Evolutionary conservation across 371 early-diverging fungal species (phyloP).

Genomic region (Mortierella sp.): DNA sequence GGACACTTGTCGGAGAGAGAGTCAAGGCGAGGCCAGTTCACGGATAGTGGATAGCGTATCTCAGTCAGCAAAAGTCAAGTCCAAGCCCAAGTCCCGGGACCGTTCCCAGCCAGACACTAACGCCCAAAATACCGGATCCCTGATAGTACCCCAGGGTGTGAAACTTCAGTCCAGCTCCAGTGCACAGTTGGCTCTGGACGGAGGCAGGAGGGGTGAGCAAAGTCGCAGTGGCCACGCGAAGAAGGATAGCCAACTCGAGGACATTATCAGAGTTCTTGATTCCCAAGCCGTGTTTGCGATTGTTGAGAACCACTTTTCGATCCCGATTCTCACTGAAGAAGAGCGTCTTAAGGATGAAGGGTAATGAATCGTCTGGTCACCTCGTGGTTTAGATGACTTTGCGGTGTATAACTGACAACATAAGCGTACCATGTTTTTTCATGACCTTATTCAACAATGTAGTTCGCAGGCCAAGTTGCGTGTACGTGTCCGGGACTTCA

Average conservation of each 20-base stretch:
- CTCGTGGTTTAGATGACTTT: no score
- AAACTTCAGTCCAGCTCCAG: not conserved
- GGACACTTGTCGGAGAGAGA: not conserved
- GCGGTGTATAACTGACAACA: no score
- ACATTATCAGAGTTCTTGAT: constrained; percentile 48
- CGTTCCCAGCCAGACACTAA: constrained; percentile 1
- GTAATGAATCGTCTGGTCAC: constrained; percentile 17
- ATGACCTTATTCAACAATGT: not conserved
- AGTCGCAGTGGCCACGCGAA: not conserved
- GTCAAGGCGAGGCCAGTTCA: not conserved
- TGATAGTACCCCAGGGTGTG: not conserved
- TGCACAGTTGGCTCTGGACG: constrained; percentile 12
- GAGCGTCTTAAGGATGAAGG: constrained; percentile 48
- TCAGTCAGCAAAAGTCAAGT: not conserved
- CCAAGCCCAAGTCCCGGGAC: constrained; percentile 19
- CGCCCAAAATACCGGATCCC: not conserved
- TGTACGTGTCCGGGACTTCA: constrained; percentile 67
- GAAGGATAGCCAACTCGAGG: constrained; percentile 36
- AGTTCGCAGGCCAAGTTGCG: constrained; percentile 57
- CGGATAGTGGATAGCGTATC: not conserved
- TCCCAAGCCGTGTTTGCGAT: constrained; percentile 58
- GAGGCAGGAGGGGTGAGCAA: constrained; percentile 9
- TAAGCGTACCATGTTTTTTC: no score
- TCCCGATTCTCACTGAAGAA: constrained; percentile 58
- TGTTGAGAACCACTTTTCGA: constrained; percentile 73